phyloP scores from a whole-genome alignment of 768 basidiomycete genomes.

The Lyophyllum shimeji region DNA sequence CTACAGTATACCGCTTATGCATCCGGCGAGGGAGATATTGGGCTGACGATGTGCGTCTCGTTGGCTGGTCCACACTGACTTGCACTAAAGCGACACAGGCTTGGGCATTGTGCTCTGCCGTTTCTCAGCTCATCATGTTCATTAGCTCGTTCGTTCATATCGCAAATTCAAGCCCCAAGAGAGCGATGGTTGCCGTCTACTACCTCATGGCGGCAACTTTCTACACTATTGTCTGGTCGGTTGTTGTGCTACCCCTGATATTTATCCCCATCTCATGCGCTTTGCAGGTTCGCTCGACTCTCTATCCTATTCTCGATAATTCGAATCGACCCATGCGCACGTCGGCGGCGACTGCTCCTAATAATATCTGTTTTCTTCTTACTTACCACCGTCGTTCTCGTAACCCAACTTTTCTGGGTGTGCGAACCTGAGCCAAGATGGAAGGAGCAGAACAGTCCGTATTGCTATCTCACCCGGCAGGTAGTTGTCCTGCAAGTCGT shows the following conservation, averaged over 20 bases:
- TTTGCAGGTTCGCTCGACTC: slow-evolving; percentile 48
- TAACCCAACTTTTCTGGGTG: slow-evolving; percentile 45
- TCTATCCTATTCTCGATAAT: slow-evolving; percentile 56
- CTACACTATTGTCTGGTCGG: slow-evolving; percentile 39
- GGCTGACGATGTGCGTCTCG: slow-evolving; percentile 33
- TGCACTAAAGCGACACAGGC: slow-evolving; percentile 18
- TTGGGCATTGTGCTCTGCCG: slow-evolving; percentile 29
- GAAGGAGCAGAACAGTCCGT: slow-evolving; percentile 35
- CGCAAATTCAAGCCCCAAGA: slow-evolving; percentile 16
- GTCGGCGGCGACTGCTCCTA: slow-evolving; percentile 23
- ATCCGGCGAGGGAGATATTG: slow-evolving; percentile 31
- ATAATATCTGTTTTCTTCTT: slow-evolving; percentile 30
- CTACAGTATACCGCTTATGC: slow-evolving; percentile 30
- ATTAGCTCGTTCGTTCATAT: slow-evolving; percentile 27
- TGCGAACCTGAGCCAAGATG: slow-evolving; percentile 39
- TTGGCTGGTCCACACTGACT: background rate
- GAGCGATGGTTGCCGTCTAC: slow-evolving; percentile 24
- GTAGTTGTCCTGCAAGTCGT: slow-evolving; percentile 53
- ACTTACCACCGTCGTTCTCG: slow-evolving; percentile 31
- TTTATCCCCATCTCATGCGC: background rate
- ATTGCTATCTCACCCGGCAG: slow-evolving; percentile 43
- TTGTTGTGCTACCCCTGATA: background rate
- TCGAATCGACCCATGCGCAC: slow-evolving; percentile 42
- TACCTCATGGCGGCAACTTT: slow-evolving; percentile 38
- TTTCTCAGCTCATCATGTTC: slow-evolving; percentile 27